phyloP scores from a whole-genome alignment of 2,329 filamentous ascomycete species.

The Bretziella fagacearum region DNA sequence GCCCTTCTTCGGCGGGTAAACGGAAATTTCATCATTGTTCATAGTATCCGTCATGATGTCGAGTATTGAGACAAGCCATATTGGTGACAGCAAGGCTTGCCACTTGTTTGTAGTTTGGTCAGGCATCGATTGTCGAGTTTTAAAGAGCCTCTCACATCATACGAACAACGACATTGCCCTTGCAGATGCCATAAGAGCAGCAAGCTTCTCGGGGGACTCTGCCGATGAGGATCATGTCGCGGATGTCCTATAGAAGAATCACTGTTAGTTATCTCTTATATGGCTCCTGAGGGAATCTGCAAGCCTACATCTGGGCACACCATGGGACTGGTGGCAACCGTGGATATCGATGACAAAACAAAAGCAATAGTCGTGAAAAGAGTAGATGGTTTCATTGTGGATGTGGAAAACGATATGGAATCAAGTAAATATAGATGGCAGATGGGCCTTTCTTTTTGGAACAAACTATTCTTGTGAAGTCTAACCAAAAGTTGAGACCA shows the following conservation, averaged over 20 bases:
- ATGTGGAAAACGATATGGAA: neutral
- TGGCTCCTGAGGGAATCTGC: neutral
- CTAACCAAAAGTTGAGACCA: no score
- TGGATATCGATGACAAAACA: neutral
- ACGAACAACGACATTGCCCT: conserved; percentile 31
- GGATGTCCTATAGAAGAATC: conserved; percentile 7
- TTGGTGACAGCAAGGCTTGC: neutral
- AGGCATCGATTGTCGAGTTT: no score
- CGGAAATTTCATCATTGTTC: no score
- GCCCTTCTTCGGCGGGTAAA: no score
- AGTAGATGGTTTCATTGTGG: conserved; percentile 1
- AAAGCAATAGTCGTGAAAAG: neutral
- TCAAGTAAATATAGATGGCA: neutral
- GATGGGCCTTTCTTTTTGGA: no score
- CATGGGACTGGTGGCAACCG: conserved; percentile 10
- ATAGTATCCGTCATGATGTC: no score
- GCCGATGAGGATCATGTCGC: conserved; percentile 31
- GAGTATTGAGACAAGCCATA: no score
- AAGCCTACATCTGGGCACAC: conserved; percentile 11
- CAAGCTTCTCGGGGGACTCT: conserved; percentile 31
- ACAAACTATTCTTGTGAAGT: no score
- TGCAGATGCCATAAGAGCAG: conserved; percentile 37
- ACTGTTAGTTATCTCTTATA: neutral
- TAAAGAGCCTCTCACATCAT: conserved; percentile 24
- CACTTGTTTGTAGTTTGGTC: no score